Conservation (phyloP, 2,329 filamentous ascomycete species). For the Botrytis paeoniae region DNA sequence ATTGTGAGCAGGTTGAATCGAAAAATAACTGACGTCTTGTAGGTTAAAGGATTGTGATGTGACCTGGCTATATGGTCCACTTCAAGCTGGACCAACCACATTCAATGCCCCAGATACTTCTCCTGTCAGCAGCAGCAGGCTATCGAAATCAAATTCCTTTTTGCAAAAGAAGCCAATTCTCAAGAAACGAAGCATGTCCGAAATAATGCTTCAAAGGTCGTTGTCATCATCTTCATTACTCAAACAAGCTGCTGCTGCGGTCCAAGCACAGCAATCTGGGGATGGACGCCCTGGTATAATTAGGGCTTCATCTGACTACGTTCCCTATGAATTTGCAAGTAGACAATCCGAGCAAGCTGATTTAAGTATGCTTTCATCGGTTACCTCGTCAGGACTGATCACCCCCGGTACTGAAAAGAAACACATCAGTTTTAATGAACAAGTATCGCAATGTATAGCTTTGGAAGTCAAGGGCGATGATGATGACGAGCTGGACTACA, state of each 20-base stretch:
- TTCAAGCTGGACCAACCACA: slow-evolving; percentile 67
- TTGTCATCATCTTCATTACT: slow-evolving; percentile 81
- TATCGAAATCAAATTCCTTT: slow-evolving; percentile 58
- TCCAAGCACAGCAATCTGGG: slow-evolving; percentile 23
- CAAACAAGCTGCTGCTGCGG: slow-evolving; percentile 54
- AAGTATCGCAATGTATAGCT: slow-evolving; percentile 93
- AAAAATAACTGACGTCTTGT: slow-evolving; percentile 44
- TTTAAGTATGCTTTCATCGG: slow-evolving; percentile 59
- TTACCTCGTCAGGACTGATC: slow-evolving; percentile 66
- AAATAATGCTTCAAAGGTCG: slow-evolving; percentile 85
- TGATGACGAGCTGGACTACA: slow-evolving; percentile 54
- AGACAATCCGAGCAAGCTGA: slow-evolving; percentile 12
- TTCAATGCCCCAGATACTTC: slow-evolving; percentile 43
- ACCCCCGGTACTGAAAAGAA: slow-evolving; percentile 64
- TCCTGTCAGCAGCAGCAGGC: slow-evolving; percentile 47
- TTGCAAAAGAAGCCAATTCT: slow-evolving; percentile 68
- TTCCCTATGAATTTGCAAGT: slow-evolving; percentile 58
- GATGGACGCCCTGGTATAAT: slow-evolving; percentile 11
- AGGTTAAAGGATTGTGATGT: slow-evolving; percentile 29
- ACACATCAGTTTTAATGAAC: slow-evolving; percentile 96
- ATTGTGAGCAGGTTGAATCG: neutral
- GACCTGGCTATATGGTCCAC: slow-evolving; percentile 69
- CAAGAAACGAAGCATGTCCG: slow-evolving; percentile 93
- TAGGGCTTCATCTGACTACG: slow-evolving; percentile 59
- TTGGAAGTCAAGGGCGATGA: slow-evolving; percentile 80